These are phyloP conservation scores for Porogramme epimiltina DNA, from an alignment of 1,284 basidiomycete genomes.

Conservation along the genomic window DNA sequence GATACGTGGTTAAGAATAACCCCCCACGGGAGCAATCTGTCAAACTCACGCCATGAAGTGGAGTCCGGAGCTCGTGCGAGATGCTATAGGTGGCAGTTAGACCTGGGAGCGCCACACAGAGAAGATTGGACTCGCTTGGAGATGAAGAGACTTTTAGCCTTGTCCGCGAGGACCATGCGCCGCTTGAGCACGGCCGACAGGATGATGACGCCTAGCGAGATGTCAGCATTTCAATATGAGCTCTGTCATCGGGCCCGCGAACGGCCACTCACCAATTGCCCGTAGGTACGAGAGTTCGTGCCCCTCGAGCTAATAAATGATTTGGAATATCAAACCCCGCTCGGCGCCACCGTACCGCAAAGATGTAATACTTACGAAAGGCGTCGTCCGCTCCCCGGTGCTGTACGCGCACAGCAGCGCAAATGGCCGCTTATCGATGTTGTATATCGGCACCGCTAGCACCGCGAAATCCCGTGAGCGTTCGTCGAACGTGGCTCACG, in stretches of 20 bases:
- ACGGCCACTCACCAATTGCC: slow-evolving; percentile 66
- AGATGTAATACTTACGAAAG: slow-evolving; percentile 60
- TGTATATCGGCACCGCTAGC: slow-evolving; percentile 91
- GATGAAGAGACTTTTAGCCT: slow-evolving; percentile 88
- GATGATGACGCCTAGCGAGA: slow-evolving; percentile 79
- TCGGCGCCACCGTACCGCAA: slow-evolving; percentile 4
- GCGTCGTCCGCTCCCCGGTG: slow-evolving; percentile 75
- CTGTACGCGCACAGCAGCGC: slow-evolving; percentile 91
- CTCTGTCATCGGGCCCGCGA: neutral
- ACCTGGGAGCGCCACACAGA: slow-evolving; percentile 4
- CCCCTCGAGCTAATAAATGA: slow-evolving; percentile 69
- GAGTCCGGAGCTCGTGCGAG: slow-evolving; percentile 91
- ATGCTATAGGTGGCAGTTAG: slow-evolving; percentile 60
- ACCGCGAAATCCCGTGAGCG: neutral
- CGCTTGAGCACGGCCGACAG: slow-evolving; percentile 92
- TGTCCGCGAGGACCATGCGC: slow-evolving; percentile 92
- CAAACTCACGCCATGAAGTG: slow-evolving; percentile 75
- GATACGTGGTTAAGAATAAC: neutral
- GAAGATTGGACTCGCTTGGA: slow-evolving; percentile 62
- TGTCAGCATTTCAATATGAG: neutral
- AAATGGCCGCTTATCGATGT: slow-evolving; percentile 92
- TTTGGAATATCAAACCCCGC: neutral
- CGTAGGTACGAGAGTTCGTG: slow-evolving; percentile 92
- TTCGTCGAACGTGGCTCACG: neutral
- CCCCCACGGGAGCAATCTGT: slow-evolving; percentile 1